Conservation (phyloP, 75 land plant species). For the Gnetum montanum region DNA sequence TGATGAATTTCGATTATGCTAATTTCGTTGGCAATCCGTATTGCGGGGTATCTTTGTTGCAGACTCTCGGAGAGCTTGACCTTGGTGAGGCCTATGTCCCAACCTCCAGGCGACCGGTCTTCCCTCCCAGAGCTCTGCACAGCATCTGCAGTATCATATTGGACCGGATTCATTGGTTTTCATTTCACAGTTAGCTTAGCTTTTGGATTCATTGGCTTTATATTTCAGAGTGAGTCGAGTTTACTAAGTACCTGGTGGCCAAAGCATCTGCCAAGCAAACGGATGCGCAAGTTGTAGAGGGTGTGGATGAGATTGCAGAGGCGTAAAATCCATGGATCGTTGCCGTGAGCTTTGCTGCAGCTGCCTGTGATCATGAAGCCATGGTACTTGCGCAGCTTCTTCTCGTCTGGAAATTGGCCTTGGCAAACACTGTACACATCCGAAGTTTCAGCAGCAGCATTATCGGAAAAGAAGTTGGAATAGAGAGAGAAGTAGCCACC, state of each 20-base stretch:
- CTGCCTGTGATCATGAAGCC: conserved; percentile 79
- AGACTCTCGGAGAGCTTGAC: conserved; percentile 22
- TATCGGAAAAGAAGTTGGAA: conserved; percentile 34
- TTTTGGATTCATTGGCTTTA: no score
- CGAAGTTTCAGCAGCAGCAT: conserved; percentile 67
- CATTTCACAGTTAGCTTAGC: no score
- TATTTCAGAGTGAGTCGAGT: no score
- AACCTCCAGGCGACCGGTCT: conserved; percentile 57
- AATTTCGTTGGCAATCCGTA: conserved; percentile 38
- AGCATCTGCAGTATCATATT: conserved; percentile 75
- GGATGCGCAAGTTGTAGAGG: conserved; percentile 41
- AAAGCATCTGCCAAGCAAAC: conserved; percentile 65
- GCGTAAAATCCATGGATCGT: conserved; percentile 44
- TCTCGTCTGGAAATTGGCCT: conserved; percentile 44
- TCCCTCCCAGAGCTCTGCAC: conserved; percentile 83
- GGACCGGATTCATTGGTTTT: no score
- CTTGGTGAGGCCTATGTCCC: conserved; percentile 78
- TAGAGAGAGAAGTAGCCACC: conserved; percentile 60
- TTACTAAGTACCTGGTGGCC: conserved; percentile 82
- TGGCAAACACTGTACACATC: conserved; percentile 50
- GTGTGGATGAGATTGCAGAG: conserved; percentile 46
- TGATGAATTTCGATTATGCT: conserved; percentile 56
- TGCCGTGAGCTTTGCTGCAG: conserved; percentile 58
- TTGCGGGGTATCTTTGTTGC: conserved; percentile 25
- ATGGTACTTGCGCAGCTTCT: conserved; percentile 35